These are phyloP conservation scores for Parathielavia hyrcaniae DNA, from an alignment of 495 filamentous ascomycete species.

Conservation along the genomic window DNA sequence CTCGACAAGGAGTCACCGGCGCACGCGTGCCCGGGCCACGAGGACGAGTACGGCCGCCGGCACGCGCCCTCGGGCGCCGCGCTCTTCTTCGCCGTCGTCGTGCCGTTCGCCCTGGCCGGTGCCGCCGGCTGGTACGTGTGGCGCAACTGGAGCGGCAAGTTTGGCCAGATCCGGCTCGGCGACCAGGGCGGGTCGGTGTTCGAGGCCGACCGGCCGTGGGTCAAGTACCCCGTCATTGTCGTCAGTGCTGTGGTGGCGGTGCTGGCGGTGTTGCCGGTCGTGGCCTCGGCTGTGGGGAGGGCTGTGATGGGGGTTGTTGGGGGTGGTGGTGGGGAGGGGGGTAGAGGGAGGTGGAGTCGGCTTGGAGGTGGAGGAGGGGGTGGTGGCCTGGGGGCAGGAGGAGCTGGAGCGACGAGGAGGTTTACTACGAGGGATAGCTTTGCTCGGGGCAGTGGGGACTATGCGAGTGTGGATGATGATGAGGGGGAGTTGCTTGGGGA, in stretches of 20 bases:
- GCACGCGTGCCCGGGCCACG: slow-evolving; percentile 64
- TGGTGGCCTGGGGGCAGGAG: slow-evolving; percentile 46
- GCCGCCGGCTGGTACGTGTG: slow-evolving; percentile 80
- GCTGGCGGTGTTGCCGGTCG: slow-evolving; percentile 70
- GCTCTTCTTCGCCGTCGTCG: slow-evolving; percentile 80
- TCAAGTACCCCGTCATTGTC: slow-evolving; percentile 68
- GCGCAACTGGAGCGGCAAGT: slow-evolving; percentile 78
- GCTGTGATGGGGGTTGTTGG: slow-evolving; percentile 44
- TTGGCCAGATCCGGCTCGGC: slow-evolving; percentile 81
- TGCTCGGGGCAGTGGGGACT: slow-evolving; percentile 75
- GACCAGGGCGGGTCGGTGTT: slow-evolving; percentile 49
- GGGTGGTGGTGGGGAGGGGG: slow-evolving; percentile 27
- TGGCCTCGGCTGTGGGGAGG: slow-evolving; percentile 62
- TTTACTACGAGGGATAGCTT: slow-evolving; percentile 84
- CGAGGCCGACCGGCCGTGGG: slow-evolving; percentile 59
- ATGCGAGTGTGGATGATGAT: slow-evolving; percentile 80
- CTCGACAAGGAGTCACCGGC: slow-evolving; percentile 55
- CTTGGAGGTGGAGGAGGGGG: slow-evolving; percentile 45
- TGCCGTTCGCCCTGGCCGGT: slow-evolving; percentile 62
- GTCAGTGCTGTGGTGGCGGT: slow-evolving; percentile 59
- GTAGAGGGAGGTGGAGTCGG: slow-evolving; percentile 38
- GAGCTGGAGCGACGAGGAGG: slow-evolving; percentile 47
- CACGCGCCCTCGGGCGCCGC: slow-evolving; percentile 60
- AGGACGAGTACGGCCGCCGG: slow-evolving; percentile 67
- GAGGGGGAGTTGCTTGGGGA: slow-evolving; percentile 89